These are phyloP conservation scores for Saccharomyces pastorianus DNA, from an alignment of 1,139 yeast species.

Conservation along the genomic window DNA sequence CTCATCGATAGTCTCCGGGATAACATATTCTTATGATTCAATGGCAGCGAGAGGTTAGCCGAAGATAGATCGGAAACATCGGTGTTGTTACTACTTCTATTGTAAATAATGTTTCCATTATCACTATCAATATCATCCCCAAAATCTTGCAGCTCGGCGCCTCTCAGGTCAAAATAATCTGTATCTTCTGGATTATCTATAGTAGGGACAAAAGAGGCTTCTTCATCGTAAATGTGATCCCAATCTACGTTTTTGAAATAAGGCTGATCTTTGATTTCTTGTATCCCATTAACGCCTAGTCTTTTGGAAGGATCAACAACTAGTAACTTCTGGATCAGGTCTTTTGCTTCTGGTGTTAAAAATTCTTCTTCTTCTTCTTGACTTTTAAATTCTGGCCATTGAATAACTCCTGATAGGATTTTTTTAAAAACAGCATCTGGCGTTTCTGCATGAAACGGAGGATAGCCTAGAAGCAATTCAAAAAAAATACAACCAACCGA, in stretches of 20 bases:
- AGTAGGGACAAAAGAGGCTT: slow-evolving; percentile 78
- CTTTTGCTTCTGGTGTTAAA: slow-evolving; percentile 64
- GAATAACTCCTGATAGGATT: slow-evolving; percentile 62
- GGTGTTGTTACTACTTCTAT: background rate
- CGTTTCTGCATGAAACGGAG: slow-evolving; percentile 83
- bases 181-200: slow-evolving; percentile 80
- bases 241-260: slow-evolving; percentile 70
- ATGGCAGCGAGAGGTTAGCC: background rate
- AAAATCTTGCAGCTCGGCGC: slow-evolving; percentile 64
- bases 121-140: slow-evolving; percentile 39
- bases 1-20: background rate
- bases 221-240: slow-evolving; percentile 64
- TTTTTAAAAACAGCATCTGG: slow-evolving; percentile 79
- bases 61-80: background rate
- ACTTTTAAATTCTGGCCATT: slow-evolving; percentile 65
- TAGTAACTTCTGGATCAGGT: slow-evolving; percentile 58
- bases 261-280: slow-evolving; percentile 69
- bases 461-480: slow-evolving; percentile 87
- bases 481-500: slow-evolving; percentile 91
- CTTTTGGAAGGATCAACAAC: slow-evolving; percentile 56
- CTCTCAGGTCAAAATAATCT: slow-evolving; percentile 85
- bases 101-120: slow-evolving; percentile 1
- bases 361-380: slow-evolving; percentile 46
- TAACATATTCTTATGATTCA: background rate
- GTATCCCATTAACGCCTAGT: slow-evolving; percentile 69